Percentiles rank a stretch among this genome's conserved stretches.
Evolutionary conservation across 176 grass and related monocot genomes (phyloP).

Genomic region (Avena eriantha): DNA sequence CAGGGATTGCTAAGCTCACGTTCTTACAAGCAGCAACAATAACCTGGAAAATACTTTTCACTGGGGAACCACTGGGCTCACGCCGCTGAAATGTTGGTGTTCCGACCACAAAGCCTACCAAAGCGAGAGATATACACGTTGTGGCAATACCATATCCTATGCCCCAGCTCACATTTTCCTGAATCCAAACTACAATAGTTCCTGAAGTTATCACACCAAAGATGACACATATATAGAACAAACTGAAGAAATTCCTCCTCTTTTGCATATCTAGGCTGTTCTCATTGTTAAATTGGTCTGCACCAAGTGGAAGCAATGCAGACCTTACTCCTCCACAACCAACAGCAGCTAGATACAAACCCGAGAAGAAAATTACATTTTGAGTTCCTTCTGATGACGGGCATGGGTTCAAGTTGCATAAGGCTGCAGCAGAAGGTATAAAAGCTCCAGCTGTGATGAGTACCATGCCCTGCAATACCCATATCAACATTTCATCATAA

Average conservation of each 20-base stretch:
- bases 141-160: constrained; percentile 66
- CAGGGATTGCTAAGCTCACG: constrained; percentile 46
- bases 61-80: constrained; percentile 50
- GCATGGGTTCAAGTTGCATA: constrained; percentile 37
- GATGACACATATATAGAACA: constrained; percentile 60
- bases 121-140: constrained; percentile 47
- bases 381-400: constrained; percentile 36
- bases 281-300: constrained; percentile 52
- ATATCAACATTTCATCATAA: constrained; percentile 32
- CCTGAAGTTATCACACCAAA: constrained; percentile 67
- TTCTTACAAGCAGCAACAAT: constrained; percentile 61
- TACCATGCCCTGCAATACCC: constrained; percentile 60
- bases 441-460: constrained; percentile 56
- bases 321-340: constrained; percentile 64
- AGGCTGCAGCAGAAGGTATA: constrained; percentile 37
- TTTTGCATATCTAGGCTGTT: constrained; percentile 42
- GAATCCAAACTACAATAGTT: constrained; percentile 62
- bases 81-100: constrained; percentile 43
- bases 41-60: constrained; percentile 60
- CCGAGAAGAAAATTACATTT: constrained; percentile 55
- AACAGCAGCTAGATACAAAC: constrained; percentile 72
- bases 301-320: constrained; percentile 71
- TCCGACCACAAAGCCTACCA: constrained; percentile 53
- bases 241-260: constrained; percentile 65
- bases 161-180: constrained; percentile 68